Percentiles rank a stretch among this genome's conserved stretches.
phyloP scores from a whole-genome alignment of 352 stramenopile genomes.

The Elongisporangium prolatum region DNA sequence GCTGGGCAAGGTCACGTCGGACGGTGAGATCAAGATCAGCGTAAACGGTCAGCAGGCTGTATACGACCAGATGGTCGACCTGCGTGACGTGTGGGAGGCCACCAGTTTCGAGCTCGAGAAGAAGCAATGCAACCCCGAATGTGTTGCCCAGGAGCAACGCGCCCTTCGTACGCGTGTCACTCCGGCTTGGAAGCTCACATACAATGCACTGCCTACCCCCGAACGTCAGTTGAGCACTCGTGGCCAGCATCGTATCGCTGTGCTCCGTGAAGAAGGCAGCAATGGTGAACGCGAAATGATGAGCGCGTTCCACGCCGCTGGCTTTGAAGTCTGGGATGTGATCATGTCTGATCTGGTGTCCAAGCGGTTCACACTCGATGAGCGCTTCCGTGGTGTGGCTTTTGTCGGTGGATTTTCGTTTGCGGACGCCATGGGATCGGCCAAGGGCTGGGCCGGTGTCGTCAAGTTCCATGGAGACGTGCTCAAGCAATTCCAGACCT shows the following conservation, averaged over 20 bases:
- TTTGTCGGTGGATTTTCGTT: slow-evolving; percentile 99
- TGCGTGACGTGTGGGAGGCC: slow-evolving; percentile 97
- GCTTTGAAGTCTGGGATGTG: slow-evolving; percentile 98
- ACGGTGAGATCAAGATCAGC: slow-evolving; percentile 87
- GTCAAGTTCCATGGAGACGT: slow-evolving; percentile 97
- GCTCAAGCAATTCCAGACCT: slow-evolving; percentile 95
- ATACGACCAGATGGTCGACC: slow-evolving; percentile 65
- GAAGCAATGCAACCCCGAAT: slow-evolving; percentile 95
- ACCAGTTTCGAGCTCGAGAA: slow-evolving; percentile 99
- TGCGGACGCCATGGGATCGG: slow-evolving; percentile 97
- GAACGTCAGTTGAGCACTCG: slow-evolving; percentile 76
- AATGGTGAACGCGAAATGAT: slow-evolving; percentile 99
- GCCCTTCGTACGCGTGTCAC: slow-evolving; percentile 81
- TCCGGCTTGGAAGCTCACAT: slow-evolving; percentile 91
- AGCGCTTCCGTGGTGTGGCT: slow-evolving; percentile 95
- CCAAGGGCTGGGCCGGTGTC: slow-evolving; percentile 97
- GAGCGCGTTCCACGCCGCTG: slow-evolving; percentile 94
- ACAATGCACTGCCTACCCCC: slow-evolving; percentile 75
- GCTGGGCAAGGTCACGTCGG: slow-evolving; percentile 88
- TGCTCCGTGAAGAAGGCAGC: slow-evolving; percentile 97
- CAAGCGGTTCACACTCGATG: slow-evolving; percentile 88
- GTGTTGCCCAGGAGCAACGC: slow-evolving; percentile 93
- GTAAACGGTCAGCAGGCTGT: slow-evolving; percentile 81
- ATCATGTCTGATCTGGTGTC: slow-evolving; percentile 95
- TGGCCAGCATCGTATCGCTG: slow-evolving; percentile 91